Evolutionary conservation across 257 asterid species (phyloP).

Genomic region (Voacanga thouarsii): DNA sequence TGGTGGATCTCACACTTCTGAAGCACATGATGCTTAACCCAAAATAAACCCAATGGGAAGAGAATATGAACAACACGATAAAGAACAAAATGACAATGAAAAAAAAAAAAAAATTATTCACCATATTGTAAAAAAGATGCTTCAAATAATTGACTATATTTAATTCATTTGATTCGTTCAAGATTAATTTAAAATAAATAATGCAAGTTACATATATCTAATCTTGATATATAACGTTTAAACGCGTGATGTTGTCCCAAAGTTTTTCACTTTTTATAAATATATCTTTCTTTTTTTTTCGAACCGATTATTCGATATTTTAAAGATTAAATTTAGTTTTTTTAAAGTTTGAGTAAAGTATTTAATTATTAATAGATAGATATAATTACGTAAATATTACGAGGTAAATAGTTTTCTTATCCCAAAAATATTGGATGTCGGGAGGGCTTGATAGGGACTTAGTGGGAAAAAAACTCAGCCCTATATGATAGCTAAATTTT

Average conservation of each 20-base stretch:
- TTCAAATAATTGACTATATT: background rate
- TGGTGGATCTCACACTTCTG: background rate
- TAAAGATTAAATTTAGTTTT: too few relatives aligned
- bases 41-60: background rate
- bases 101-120: background rate
- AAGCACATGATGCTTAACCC: background rate
- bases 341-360: too few relatives aligned
- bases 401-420: background rate
- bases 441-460: background rate
- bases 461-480: background rate
- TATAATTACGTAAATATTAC: too few relatives aligned
- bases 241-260: too few relatives aligned
- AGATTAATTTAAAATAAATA: too few relatives aligned
- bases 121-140: background rate
- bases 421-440: background rate
- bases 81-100: background rate
- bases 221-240: too few relatives aligned
- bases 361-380: too few relatives aligned
- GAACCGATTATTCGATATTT: too few relatives aligned
- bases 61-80: background rate
- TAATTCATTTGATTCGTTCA: background rate
- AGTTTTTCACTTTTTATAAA: too few relatives aligned
- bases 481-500: background rate
- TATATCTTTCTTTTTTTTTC: too few relatives aligned
- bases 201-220: too few relatives aligned